Evolutionary conservation across 2,329 filamentous ascomycete species (phyloP).

Genomic region (Neopestalotiopsis clavispora): DNA sequence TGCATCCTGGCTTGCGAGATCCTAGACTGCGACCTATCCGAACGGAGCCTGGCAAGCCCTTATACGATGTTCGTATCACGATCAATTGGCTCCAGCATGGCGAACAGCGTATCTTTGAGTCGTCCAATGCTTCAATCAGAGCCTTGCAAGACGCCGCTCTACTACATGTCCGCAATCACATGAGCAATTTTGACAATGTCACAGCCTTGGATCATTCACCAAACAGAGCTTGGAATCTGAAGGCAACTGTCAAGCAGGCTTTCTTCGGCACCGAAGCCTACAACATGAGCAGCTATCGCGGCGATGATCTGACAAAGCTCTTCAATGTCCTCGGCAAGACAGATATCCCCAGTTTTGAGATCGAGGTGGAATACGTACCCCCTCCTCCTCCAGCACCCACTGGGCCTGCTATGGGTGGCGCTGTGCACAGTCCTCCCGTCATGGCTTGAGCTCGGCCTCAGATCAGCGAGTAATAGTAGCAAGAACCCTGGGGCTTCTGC

Average conservation of each 20-base stretch:
- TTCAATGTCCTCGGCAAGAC: slow-evolving; percentile 26
- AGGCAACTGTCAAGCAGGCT: slow-evolving; percentile 28
- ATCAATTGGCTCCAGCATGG: slow-evolving; percentile 33
- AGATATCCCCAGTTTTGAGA: slow-evolving; percentile 33
- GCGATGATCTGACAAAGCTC: slow-evolving; percentile 35
- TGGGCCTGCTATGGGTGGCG: too few species aligned
- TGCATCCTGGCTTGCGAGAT: too few species aligned
- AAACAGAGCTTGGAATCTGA: slow-evolving; percentile 18
- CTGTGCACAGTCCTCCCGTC: neutral
- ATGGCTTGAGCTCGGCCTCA: neutral
- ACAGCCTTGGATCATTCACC: slow-evolving; percentile 14
- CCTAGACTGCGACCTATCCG: neutral
- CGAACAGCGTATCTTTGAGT: slow-evolving; percentile 31
- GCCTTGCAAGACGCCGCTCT: slow-evolving; percentile 32
- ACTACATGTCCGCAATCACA: slow-evolving; percentile 27
- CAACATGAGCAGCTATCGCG: slow-evolving; percentile 33
- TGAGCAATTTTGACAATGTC: slow-evolving; percentile 20
- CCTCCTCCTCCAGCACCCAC: neutral
- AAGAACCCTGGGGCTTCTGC: too few species aligned
- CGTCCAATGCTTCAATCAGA: slow-evolving; percentile 27
- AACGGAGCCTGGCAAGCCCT: slow-evolving; percentile 10
- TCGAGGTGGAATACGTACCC: slow-evolving; percentile 29
- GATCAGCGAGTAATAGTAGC: too few species aligned
- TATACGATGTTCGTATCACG: slow-evolving; percentile 32
- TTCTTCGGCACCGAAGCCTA: slow-evolving; percentile 32